A percentile compares a stretch with the other conserved stretches of the same genome.
These are phyloP conservation scores for Solanum acaule DNA, from an alignment of 257 asterid species.

Conservation along the genomic window DNA sequence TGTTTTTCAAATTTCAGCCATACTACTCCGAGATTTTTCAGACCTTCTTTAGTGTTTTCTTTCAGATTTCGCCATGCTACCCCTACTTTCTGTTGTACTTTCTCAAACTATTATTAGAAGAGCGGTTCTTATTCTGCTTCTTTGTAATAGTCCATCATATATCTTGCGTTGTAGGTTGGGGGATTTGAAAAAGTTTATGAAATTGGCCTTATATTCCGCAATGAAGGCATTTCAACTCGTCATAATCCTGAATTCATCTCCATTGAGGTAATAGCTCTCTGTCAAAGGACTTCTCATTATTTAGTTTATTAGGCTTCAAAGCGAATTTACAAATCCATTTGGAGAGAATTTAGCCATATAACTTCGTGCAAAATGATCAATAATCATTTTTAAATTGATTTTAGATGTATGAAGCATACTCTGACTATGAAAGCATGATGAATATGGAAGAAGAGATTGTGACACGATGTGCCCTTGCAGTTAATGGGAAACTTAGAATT, in stretches of 20 bases:
- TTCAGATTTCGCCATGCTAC: too few species aligned
- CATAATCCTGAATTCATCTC: slow-evolving; percentile 98
- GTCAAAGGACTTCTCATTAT: background rate
- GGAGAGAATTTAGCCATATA: background rate
- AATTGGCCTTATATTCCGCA: slow-evolving; percentile 85
- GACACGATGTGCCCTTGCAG: slow-evolving; percentile 49
- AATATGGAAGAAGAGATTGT: slow-evolving; percentile 70
- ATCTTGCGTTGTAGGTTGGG: slow-evolving; percentile 50
- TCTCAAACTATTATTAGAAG: background rate
- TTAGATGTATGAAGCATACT: slow-evolving; percentile 95
- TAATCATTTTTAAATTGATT: background rate
- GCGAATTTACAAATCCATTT: background rate
- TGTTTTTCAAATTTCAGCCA: background rate
- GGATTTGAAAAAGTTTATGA: slow-evolving; percentile 93
- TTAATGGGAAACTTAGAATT: slow-evolving; percentile 60
- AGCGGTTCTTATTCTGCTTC: background rate
- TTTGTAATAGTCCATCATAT: background rate
- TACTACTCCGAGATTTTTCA: too few species aligned
- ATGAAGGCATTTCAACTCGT: slow-evolving; percentile 96
- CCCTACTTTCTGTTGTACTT: background rate
- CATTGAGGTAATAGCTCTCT: slow-evolving; percentile 54
- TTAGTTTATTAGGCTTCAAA: background rate
- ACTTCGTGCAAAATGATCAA: background rate
- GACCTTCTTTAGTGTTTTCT: too few species aligned
- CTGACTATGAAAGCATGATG: slow-evolving; percentile 96